These are phyloP conservation scores for Saturnispora halmiae DNA, from an alignment of 805 yeast species.

Conservation along the genomic window DNA sequence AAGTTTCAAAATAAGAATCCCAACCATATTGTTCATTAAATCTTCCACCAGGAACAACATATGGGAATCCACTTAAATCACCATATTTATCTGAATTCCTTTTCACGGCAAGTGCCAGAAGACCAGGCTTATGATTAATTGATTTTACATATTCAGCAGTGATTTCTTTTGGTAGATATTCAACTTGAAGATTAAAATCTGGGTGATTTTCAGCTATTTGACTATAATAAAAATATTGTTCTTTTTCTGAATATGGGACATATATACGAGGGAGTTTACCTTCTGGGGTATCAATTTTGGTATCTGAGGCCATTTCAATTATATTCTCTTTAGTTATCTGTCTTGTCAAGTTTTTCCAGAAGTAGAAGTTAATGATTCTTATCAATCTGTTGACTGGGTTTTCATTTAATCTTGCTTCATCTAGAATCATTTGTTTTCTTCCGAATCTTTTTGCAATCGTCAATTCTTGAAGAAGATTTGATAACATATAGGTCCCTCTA, in stretches of 20 bases:
- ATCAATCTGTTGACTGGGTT: constrained; percentile 75
- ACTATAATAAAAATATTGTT: constrained; percentile 62
- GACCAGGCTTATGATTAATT: constrained; percentile 74
- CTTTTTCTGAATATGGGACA: constrained; percentile 58
- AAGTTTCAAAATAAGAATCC: constrained; percentile 91
- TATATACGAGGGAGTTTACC: constrained; percentile 67
- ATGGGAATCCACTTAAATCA: constrained; percentile 56
- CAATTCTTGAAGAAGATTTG: constrained; percentile 78
- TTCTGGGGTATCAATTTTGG: constrained; percentile 58
- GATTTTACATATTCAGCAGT: constrained; percentile 73
- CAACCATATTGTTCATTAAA: constrained; percentile 96
- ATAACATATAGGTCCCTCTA: constrained; percentile 83
- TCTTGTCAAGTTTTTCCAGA: constrained; percentile 77
- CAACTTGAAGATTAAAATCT: constrained; percentile 56
- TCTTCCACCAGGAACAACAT: constrained; percentile 95
- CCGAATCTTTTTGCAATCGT: constrained; percentile 81
- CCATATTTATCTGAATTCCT: constrained; percentile 26
- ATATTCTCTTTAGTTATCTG: constrained; percentile 53
- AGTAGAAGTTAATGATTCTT: constrained; percentile 63
- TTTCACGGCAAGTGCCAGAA: constrained; percentile 70
- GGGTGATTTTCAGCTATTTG: constrained; percentile 48
- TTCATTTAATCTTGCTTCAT: constrained; percentile 76
- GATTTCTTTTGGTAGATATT: constrained; percentile 62
- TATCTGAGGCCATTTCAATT: constrained; percentile 63
- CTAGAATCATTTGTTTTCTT: constrained; percentile 65